Conservation (phyloP, 805 yeast genomes). For the Saccharomycopsis capsularis region DNA sequence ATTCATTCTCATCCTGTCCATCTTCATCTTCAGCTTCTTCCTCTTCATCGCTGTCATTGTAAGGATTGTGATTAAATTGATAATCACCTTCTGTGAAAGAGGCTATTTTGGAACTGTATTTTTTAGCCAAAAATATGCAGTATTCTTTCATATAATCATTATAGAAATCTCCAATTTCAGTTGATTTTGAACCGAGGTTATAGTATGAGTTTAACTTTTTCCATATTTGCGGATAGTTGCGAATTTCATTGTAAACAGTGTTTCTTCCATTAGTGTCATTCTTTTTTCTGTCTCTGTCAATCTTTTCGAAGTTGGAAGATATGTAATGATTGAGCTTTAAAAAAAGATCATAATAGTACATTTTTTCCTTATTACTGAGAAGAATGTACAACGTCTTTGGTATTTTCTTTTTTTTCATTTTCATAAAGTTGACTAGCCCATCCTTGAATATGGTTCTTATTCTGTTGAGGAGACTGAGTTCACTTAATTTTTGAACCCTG, state of each 20-base stretch:
- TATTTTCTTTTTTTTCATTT: conserved; percentile 34
- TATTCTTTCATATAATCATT: conserved; percentile 27
- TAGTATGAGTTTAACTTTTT: conserved; percentile 11
- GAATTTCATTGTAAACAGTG: conserved; percentile 14
- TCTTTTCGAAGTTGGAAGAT: neutral
- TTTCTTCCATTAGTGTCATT: conserved; percentile 19
- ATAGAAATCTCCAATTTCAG: conserved; percentile 25
- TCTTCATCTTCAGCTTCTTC: conserved; percentile 26
- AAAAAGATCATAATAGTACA: conserved; percentile 36
- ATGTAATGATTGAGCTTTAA: conserved; percentile 27
- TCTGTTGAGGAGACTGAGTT: conserved; percentile 55
- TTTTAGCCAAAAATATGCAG: conserved; percentile 29
- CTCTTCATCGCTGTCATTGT: conserved; percentile 20
- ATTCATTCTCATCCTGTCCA: conserved; percentile 25
- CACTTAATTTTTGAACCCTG: conserved; percentile 59
- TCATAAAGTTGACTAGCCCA: conserved; percentile 51
- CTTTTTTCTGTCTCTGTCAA: conserved; percentile 9
- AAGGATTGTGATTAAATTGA: conserved; percentile 21
- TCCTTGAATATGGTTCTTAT: conserved; percentile 55
- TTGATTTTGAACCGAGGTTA: conserved; percentile 3
- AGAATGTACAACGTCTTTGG: conserved; percentile 19
- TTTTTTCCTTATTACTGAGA: conserved; percentile 13
- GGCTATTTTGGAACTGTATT: conserved; percentile 16
- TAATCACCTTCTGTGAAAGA: conserved; percentile 9
- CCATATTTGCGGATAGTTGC: conserved; percentile 28